Percentiles rank a stretch among this genome's conserved stretches.
These are phyloP conservation scores for Penicillium parvum DNA, from an alignment of 495 filamentous ascomycete species.

Conservation along the genomic window DNA sequence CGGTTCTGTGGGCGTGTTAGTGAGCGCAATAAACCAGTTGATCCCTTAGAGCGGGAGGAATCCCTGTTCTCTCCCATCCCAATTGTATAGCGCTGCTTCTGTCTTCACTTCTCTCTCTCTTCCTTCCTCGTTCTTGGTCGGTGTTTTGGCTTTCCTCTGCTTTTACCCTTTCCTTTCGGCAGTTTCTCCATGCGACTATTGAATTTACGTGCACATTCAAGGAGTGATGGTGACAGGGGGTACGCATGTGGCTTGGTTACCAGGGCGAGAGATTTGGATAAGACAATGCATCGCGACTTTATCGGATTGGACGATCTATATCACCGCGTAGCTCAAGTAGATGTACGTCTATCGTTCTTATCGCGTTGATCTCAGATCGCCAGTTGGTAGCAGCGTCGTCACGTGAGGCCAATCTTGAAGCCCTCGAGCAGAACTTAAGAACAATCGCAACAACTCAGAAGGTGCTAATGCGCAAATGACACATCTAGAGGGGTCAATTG, in stretches of 20 bases:
- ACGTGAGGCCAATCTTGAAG: constrained; percentile 22
- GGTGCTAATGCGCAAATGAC: neutral
- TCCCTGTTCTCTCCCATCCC: constrained; percentile 14
- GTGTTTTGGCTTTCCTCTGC: constrained; percentile 19
- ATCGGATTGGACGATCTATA: neutral
- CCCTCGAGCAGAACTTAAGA: neutral
- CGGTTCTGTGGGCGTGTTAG: constrained; percentile 21
- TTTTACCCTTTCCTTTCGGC: neutral
- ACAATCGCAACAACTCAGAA: neutral
- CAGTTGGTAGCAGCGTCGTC: constrained; percentile 24
- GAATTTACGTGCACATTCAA: constrained; percentile 11
- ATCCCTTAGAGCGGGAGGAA: constrained; percentile 21
- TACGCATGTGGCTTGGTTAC: constrained; percentile 10
- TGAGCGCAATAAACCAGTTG: constrained; percentile 30
- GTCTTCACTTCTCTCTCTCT: constrained; percentile 12
- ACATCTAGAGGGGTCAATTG: neutral
- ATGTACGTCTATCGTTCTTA: constrained; percentile 1
- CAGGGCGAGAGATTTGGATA: constrained; percentile 8
- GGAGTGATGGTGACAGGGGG: constrained; percentile 11
- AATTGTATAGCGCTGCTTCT: constrained; percentile 27
- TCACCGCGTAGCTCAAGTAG: neutral
- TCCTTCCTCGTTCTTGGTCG: constrained; percentile 14
- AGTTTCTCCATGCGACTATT: neutral
- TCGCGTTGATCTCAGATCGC: constrained; percentile 16
- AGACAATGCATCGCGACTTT: constrained; percentile 15